Evolutionary conservation across 1,139 yeast genomes (phyloP).

Genomic region (Nakaseomyces delphensis): DNA sequence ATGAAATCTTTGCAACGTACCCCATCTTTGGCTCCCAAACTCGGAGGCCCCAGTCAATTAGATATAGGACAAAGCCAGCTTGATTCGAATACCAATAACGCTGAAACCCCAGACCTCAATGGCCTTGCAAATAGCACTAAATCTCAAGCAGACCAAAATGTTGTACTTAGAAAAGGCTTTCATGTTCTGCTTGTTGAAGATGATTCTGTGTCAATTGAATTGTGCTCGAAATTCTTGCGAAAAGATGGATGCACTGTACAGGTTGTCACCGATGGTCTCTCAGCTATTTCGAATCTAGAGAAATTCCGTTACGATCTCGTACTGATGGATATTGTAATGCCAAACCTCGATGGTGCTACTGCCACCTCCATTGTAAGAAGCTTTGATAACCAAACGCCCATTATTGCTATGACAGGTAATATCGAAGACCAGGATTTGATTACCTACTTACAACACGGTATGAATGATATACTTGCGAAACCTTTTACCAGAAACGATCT

Average conservation of each 20-base stretch:
- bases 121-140: not conserved
- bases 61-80: constrained; percentile 1
- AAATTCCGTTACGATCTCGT: constrained; percentile 71
- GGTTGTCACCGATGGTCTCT: constrained; percentile 84
- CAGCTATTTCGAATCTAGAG: constrained; percentile 77
- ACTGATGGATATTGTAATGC: constrained; percentile 91
- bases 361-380: constrained; percentile 81
- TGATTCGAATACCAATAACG: not conserved
- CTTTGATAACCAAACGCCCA: constrained; percentile 76
- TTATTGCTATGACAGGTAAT: constrained; percentile 90
- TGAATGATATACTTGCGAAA: constrained; percentile 85
- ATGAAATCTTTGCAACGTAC: constrained; percentile 6
- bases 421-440: constrained; percentile 73
- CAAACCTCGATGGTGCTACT: constrained; percentile 87
- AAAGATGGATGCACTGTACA: constrained; percentile 91
- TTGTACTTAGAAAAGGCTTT: constrained; percentile 35
- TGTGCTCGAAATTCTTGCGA: constrained; percentile 67
- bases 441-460: constrained; percentile 76
- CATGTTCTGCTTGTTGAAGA: constrained; percentile 80
- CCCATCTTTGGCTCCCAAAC: constrained; percentile 2
- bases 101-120: not conserved
- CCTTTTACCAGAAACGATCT: constrained; percentile 85
- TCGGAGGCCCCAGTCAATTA: not conserved
- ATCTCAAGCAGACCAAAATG: constrained; percentile 1
- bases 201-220: constrained; percentile 72